Evolutionary conservation across 208 protist genomes (phyloP), one percentile per base, ranked within the genome.

Genomic region (Leishmania tarentolae): DNA sequence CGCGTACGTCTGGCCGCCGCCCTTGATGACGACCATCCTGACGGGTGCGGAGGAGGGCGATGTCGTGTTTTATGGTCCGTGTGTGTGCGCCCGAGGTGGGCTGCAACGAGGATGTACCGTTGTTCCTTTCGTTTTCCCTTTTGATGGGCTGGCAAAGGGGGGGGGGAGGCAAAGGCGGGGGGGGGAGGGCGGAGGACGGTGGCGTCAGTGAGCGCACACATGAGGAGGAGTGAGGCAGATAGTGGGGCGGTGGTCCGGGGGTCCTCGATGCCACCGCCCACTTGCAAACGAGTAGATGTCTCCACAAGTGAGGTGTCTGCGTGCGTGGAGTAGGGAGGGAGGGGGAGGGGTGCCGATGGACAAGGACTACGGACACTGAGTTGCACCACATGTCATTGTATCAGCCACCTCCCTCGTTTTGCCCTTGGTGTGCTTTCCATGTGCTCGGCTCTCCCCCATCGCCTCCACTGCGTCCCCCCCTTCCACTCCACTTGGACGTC

Each of bases 11-110:
- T 87, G 75, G 4, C 93, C 93, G n/a, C 90, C 90, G 31, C 93
- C 93, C 73, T 96, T 96, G 65, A 96, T 72, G 44, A 93, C 87
- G 15, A 96, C 93, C 93, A 96, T 96, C 13, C 11, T 15, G n/a
- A 8, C 35, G 65, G 65, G 63, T 15, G 63, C 37, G 37, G 37
- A 28, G 61, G 61, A 37, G 50, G 59, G 77, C 8, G 21, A 11
- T 9, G 31, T 56, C n/a, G 24, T 56, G 28, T 35, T 74, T 74
- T 17, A 19, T 44, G 42, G 4, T 24, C 31, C 61, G 72, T 71
- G 11, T 65, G 50, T 71, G 52, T 72, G 47, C 77, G 42, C 50
- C 24, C 13, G 42, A 21, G 44, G 11, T 28, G 9, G 44, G 11
- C 70, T 75, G 70, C 40, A 47, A 37, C 24, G 57, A 52, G 6